Evolutionary conservation across 2,329 filamentous ascomycete species (phyloP), one percentile per base, ranked within the genome.

Genomic region (Penicillium sp.): DNA sequence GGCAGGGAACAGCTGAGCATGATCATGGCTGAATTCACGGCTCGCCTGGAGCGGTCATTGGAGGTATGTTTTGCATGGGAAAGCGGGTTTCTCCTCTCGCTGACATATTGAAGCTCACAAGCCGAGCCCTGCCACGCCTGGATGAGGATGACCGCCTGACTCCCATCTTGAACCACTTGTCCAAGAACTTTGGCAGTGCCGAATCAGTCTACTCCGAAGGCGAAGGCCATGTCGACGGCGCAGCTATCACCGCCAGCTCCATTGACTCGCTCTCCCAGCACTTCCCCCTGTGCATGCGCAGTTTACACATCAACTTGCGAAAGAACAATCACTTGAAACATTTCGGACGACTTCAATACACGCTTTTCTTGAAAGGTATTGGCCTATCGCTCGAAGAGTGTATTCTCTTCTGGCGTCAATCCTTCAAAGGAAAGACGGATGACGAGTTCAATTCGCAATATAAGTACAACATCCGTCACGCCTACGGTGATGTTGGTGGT

Each of bases 381-480:
- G 95, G 95, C 0, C 83, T 99, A 30, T 92, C 87, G 65, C 82
- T 99, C n/a, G 93, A 97, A 73, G 94, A 99, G 78, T 92, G 88
- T 70, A 85, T 99, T 26, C 70, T 92, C 13, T 99, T 99, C 82
- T 99, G 95, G 95, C 89, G 95, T 12, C 86, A 88, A 65, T 84
- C 86, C 30, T 98, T 99, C 85, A 88, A 88, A 75, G 90, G 92
- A 68, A 88, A 96, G 66, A 93, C 91, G 0, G 95, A 98, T 72
- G 94, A 98, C 72, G 89, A 89, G 38, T 99, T 98, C 85, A 96
- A 96, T 79, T 98, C 97, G 75, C 93, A 97, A 75, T 98, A 99
- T 80, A 87, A 91, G 49, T 99, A 99, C 84, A 98, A 99, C 76
- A 87, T 98, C 61, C 91, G 93, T n/a, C 94, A 99, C 83, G 79